phyloP scores from a whole-genome alignment of 306 rosid species.

The Sicyos baderoa region DNA sequence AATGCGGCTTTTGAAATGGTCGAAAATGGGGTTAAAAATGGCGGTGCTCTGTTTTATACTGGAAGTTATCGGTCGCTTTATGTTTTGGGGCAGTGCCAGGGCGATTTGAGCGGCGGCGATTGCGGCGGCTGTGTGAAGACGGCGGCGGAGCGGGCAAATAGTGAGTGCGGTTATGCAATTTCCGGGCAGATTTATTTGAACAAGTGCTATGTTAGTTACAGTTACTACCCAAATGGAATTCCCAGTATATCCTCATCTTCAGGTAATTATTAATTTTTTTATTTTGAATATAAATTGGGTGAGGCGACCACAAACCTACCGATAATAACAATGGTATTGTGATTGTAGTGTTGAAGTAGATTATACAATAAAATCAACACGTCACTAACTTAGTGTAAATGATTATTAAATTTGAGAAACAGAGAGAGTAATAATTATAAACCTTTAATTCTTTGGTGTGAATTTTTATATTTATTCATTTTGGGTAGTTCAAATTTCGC shows the following conservation, averaged over 20 bases:
- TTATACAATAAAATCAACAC: no score
- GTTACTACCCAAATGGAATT: slow-evolving; percentile 69
- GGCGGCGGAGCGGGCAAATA: slow-evolving; percentile 45
- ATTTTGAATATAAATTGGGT: no score
- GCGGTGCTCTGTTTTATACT: slow-evolving; percentile 51
- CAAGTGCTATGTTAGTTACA: slow-evolving; percentile 63
- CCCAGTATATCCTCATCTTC: slow-evolving; percentile 40
- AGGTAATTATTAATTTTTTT: slow-evolving; percentile 28
- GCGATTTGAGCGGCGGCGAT: slow-evolving; percentile 48
- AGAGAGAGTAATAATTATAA: not conserved
- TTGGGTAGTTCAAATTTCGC: slow-evolving; percentile 4
- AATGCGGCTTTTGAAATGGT: slow-evolving; percentile 55
- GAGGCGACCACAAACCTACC: no score
- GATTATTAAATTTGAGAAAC: not conserved
- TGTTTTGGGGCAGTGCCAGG: slow-evolving; percentile 84
- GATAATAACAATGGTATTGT: no score
- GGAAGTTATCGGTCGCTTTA: slow-evolving; percentile 60
- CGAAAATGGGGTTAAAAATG: slow-evolving; percentile 49
- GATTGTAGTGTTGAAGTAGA: no score
- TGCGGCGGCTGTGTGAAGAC: slow-evolving; percentile 59
- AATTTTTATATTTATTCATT: not conserved
- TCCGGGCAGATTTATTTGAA: slow-evolving; percentile 72
- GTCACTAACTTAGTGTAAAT: no score
- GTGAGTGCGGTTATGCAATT: slow-evolving; percentile 46
- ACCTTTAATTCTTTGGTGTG: not conserved